Evolutionary conservation across 192 early-diverging fungal species (phyloP), one percentile per base, ranked within the genome.

Genomic region (Allomyces javanicus): DNA sequence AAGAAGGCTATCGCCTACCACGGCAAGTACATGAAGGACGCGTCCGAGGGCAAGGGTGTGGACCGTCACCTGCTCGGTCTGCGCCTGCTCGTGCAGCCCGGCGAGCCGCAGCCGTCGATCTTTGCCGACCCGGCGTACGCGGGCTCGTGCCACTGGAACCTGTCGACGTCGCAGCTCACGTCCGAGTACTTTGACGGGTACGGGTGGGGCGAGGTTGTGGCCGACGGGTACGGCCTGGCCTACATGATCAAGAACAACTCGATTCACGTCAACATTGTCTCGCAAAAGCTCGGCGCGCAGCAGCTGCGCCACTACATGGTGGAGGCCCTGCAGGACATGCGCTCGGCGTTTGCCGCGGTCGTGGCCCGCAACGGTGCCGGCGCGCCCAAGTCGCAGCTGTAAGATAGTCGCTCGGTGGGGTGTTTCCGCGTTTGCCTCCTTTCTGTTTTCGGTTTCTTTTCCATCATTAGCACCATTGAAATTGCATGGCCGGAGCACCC

Each of bases 41-140:
- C 87, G 43, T 85, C 85, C 61, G 86, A 92, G 66, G 90, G 84
- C 61, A 74, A 81, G 40, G 93, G 91, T 0, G 78, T 86, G 24
- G 93, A 96, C 70, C 77, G 93, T 25, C 90, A 96, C 68, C 68
- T 96, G 5, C 68, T 96, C 24, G 93, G 89, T 10, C 76, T 96
- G 6, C 74, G 83, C 19, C 70, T 89, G 61, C 69, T 74, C 63
- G 70, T 86, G 64, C 72, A 76, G 44, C 63, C 67, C 0, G 65
- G 65, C 69, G 79, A 81, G 70, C 23, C 69, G 0, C 61, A 50
- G 27, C 79, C 76, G 10, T 76, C 63, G 63, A 50, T 78, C 24
- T 87, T 86, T 62, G 75, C 69, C n/a, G 88, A 96, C 62, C 86
- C 86, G 9, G 72, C 83, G 12, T 87, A 84, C 73, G 74, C 83